Evolutionary conservation across 1,139 yeast species (phyloP).

Genomic region (Sugiyamaella japonica): DNA sequence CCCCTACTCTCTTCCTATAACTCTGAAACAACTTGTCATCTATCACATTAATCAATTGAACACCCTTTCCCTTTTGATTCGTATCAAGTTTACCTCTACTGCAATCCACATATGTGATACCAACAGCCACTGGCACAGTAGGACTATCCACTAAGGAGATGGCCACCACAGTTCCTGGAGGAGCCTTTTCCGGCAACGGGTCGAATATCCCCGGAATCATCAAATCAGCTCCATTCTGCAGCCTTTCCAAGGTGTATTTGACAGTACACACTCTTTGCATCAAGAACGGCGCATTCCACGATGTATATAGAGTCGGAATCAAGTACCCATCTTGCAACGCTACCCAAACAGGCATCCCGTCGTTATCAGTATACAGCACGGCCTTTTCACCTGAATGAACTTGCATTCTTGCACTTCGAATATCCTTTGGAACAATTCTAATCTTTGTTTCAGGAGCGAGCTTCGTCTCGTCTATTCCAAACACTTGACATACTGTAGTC

Average conservation of each 20-base stretch:
- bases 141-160: conserved; percentile 65
- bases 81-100: conserved; percentile 28
- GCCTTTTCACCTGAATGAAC: conserved; percentile 59
- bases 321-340: conserved; percentile 53
- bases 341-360: conserved; percentile 73
- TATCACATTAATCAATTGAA: conserved; percentile 40
- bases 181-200: conserved; percentile 59
- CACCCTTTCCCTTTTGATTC: conserved; percentile 43
- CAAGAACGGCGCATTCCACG: conserved; percentile 68
- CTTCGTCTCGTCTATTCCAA: conserved; percentile 47
- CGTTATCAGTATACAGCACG: conserved; percentile 60
- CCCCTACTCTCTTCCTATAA: conserved; percentile 25
- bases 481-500: conserved; percentile 48
- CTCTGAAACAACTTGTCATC: conserved; percentile 42
- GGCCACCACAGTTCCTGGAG: conserved; percentile 64
- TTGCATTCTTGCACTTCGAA: conserved; percentile 67
- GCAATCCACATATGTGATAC: conserved; percentile 59
- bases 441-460: conserved; percentile 51
- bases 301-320: conserved; percentile 70
- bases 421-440: conserved; percentile 55
- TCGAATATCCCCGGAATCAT: conserved; percentile 85
- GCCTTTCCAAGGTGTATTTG: conserved; percentile 62
- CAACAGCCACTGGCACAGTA: conserved; percentile 70
- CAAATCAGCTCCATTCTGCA: conserved; percentile 79
- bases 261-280: conserved; percentile 72